Base-by-base conservation (phyloP, 2,329 filamentous ascomycete species). In the Incumbomyces delicatus region DNA sequence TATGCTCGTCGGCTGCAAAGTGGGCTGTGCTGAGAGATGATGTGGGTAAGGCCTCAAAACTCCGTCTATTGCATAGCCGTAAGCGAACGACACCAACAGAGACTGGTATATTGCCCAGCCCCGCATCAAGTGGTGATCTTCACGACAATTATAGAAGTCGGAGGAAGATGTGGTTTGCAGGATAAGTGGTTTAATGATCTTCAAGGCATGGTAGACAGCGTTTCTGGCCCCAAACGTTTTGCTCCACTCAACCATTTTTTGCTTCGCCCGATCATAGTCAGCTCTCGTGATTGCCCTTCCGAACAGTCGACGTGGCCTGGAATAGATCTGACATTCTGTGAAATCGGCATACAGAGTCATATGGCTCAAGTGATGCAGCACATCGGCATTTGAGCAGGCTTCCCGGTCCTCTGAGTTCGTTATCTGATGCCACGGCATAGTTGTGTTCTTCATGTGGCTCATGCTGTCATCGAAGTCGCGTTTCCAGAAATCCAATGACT, bases 321-420 rank as follows among this genome's bases (percentile, higher is more conserved):
- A 92, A 63, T 92, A 95, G 54, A 96, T 94, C 65, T 96, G 90
- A 59, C 88, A 90, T 63, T 96, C 90, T n/a, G 94, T 85, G 45
- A 96, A 87, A 60, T 96, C 90, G 18, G 94, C 88, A 60, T 96
- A 88, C 77, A 94, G 95, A 2, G 88, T 87, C 86, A 98, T 95
- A 64, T 96, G 92, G 0, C 92, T 92, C 12, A 98, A 72, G 58
- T 94, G 87, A 61, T 96, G 89, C 37, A 96, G 72, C 22, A 95
- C 90, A 2, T 84, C 92, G 17, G 87, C 80, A 53, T 84, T 87
- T 62, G 95, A 87, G 57, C 92, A 90, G 22, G 94, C 81, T 56
- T 82, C 82, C 50, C 85, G 79, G 57, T 83, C 80, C 35, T 72
- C 69, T 47, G 57, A 51, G 27, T 53, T 55, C 60, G 64, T 56